These are phyloP conservation scores for Chlorella sp. DNA, from an alignment of 139 green algal genomes.

Conservation along the genomic window DNA sequence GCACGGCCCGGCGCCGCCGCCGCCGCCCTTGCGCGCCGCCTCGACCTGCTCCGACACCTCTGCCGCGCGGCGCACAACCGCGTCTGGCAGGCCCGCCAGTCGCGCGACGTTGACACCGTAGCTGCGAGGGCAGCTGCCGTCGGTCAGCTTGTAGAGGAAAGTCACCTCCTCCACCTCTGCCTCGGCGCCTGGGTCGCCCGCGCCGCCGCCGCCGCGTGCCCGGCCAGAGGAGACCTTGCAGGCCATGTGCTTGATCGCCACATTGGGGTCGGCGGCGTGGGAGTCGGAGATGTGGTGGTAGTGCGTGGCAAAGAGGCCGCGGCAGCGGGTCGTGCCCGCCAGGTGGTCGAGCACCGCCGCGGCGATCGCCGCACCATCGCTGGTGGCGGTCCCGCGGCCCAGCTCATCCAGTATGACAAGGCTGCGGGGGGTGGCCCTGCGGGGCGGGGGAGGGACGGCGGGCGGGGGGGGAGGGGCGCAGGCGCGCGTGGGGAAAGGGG, in stretches of 20 bases:
- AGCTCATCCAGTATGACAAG: conserved; percentile 97
- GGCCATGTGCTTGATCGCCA: conserved; percentile 89
- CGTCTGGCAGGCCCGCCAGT: conserved; percentile 85
- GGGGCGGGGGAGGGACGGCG: too few relatives aligned
- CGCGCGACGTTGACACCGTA: conserved; percentile 96
- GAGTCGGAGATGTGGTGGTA: conserved; percentile 85
- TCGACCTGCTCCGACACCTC: conserved; percentile 2
- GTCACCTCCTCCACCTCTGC: conserved; percentile 82
- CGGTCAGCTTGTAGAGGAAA: conserved; percentile 90
- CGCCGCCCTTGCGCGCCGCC: too few relatives aligned
- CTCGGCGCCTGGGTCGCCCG: too few relatives aligned
- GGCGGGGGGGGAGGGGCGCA: too few relatives aligned
- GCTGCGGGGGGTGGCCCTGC: conserved; percentile 43
- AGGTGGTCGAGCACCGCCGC: conserved; percentile 89
- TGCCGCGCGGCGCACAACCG: conserved; percentile 60
- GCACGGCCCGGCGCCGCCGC: too few relatives aligned
- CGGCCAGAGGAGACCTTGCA: conserved; percentile 60
- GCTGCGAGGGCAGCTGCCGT: conserved; percentile 87
- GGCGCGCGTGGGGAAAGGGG: too few relatives aligned
- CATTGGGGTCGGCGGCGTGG: conserved; percentile 52
- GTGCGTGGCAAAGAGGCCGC: conserved; percentile 97
- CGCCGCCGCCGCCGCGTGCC: conserved; percentile 26
- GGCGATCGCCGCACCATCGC: conserved; percentile 94
- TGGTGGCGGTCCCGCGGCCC: conserved; percentile 94
- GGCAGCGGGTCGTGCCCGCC: conserved; percentile 52